These are phyloP conservation scores for Calonectria pauciramosa DNA, from an alignment of 2,329 filamentous ascomycete genomes.

Conservation along the genomic window DNA sequence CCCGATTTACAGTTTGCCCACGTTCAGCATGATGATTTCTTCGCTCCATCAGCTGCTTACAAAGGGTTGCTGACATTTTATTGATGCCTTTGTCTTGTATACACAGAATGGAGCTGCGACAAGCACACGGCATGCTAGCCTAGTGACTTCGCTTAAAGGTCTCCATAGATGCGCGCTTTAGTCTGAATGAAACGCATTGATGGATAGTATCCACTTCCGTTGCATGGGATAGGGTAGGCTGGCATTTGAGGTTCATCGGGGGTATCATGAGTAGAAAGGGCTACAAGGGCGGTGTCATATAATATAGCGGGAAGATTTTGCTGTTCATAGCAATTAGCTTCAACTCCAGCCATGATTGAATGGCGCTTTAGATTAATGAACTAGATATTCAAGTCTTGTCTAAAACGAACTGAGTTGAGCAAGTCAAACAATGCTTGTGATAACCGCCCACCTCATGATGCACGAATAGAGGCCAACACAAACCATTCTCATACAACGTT, in stretches of 20 bases:
- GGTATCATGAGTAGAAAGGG: background rate
- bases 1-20: background rate
- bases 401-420: too few relatives aligned
- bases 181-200: background rate
- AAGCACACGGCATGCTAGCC: background rate
- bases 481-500: too few relatives aligned
- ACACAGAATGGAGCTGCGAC: background rate
- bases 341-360: background rate
- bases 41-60: background rate
- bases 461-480: too few relatives aligned
- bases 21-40: background rate
- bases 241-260: background rate
- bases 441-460: too few relatives aligned
- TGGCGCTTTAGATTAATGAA: too few relatives aligned
- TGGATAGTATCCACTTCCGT: background rate
- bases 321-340: background rate
- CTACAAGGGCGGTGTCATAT: background rate
- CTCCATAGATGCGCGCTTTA: background rate
- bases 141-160: background rate
- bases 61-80: background rate
- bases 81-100: background rate
- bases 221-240: background rate
- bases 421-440: too few relatives aligned
- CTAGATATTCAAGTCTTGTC: too few relatives aligned
- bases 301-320: background rate